Evolutionary conservation across 1,284 basidiomycete genomes (phyloP), one percentile per base, ranked within the genome.

Genomic region (Trametes pubescens): DNA sequence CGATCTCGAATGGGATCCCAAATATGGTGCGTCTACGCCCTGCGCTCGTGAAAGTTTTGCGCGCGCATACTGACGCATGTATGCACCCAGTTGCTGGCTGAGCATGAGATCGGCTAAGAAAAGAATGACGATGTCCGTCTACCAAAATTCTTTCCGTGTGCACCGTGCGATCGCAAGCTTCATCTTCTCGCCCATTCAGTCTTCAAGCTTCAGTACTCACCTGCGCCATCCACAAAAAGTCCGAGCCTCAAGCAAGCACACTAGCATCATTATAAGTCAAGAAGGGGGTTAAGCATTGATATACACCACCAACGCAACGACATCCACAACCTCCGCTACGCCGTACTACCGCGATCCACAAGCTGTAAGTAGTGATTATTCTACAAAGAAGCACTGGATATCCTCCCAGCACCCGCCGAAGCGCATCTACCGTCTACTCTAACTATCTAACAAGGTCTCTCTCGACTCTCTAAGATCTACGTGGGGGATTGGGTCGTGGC

Each of bases 1-100:
- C 90, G 49, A 96, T 99, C 74, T 91, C 90, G 59, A 96, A 93
- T 74, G 96, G 96, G 13, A 99, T 99, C 69, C 96, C 97, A 6
- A 99, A 99, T 81, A 99, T 99, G 97, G 96, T 96, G 71, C 69
- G 87, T 76, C 22, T 53, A 16, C 22, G 14, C 11, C 16, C 55
- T 10, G 2, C 43, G 38, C 11, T 26, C 14, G 10, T 35, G 21
- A n/a, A 8, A 11, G 18, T 29, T 24, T 34, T 21, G 6, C 29
- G 46, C 32, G 55, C 47, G 10, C 18, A 3, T 11, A 47, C 18
- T 52, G 26, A 32, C 57, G 24, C 40, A 49, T 54, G 1, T 74
- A 9, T 54, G 7, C 6, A 10, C 37, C 16, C 29, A 96, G 95
- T 84, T 98, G 22, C 81, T 98, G 37, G 93, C 94, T 4, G 96